Base-by-base conservation (phyloP, 306 rosid genomes). In the Prinsepia uniflora region DNA sequence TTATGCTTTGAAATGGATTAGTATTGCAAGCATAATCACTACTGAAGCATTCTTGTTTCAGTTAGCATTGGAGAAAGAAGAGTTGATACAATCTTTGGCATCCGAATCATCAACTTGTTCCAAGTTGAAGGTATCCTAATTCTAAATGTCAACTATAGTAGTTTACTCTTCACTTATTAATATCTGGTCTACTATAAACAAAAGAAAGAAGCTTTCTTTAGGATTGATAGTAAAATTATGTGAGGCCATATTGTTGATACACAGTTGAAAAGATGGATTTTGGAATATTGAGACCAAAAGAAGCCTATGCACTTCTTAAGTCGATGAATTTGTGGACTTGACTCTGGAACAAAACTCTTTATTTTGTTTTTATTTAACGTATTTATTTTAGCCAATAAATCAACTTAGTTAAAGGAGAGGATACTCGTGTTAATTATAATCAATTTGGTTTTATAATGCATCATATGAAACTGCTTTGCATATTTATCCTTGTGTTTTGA, bases 41-140 rank as follows among this genome's bases (percentile, higher is more conserved):
- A 58, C 54, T 77, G 71, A 74, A 67, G 41, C 74, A 78, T 73
- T 71, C 53, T 20, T 59, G 69, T 36, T 85, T 86, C 83, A 95
- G 99, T 81, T 95, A 75, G 78, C 96, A 55, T 69, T 86, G 83
- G 99, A 95, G 91, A 95, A 95, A 74, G 96, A 91, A 75, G 99
- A 89, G 79, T 75, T 95, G 79, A 67, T 83, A 59, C 86, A 85
- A 75, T 83, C 93, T 79, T 85, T 89, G 89, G 79, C 86, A 65
- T 84, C 86, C 3, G 92, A 91, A 84, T 89, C 96, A 71, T 85
- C 96, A 56, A 84, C 85, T 43, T 84, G 86, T 77, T 89, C 92
- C 69, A 85, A 82, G 81, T 76, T 91, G 76, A 95, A 89, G 97
- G 99, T 95, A 84, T 67, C 54, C 7, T 63, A 42, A 22, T 34